Evolutionary conservation across 2,329 filamentous ascomycete genomes (phyloP), one percentile per base, ranked within the genome.

Genomic region (Paecilomyces niveus): DNA sequence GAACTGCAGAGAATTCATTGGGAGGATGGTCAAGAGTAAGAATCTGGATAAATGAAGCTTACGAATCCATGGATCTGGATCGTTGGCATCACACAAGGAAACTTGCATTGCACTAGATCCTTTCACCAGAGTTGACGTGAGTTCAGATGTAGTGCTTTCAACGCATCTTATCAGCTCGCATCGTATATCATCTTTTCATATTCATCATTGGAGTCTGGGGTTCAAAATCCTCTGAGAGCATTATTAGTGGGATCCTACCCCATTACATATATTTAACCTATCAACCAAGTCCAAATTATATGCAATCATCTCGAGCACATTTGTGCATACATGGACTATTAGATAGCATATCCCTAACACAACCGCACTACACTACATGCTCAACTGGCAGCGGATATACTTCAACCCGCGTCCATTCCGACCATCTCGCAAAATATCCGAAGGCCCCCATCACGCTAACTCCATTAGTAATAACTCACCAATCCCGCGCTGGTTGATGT

Each of bases 1-100:
- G 71, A 76, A 78, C 13, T 85, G 84, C 67, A 87, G 85, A 70
- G 86, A 88, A 62, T 76, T 82, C 62, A 81, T 89, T 65, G 78
- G 79, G 8, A 80, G 83, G 63, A 85, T 86, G 72, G 79, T 88
- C 57, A 87, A 85, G 71, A 79, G 79, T 55, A 80, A 82, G 68
- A 81, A 79, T 49, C 67, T 85, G 61, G 83, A 85, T 61, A 84
- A 83, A 64, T 84, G 70, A 78, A 18, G 45, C 54, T 45, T 45
- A 24, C 15, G 22, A 18, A 18, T 45, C 50, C 21, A 3, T 24
- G n/a, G 8, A 52, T 24, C 13, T 22, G 49, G 26, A 15, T 3
- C 3, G 6, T 33, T 29, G 15, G 29, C 18, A 54, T 54, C 10
- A 10, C 10, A 15, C 7, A 21, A 9, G 8, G 26, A 10, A 59